Base-by-base conservation (phyloP, 2,329 filamentous ascomycete species). In the Phoma herbarum region DNA sequence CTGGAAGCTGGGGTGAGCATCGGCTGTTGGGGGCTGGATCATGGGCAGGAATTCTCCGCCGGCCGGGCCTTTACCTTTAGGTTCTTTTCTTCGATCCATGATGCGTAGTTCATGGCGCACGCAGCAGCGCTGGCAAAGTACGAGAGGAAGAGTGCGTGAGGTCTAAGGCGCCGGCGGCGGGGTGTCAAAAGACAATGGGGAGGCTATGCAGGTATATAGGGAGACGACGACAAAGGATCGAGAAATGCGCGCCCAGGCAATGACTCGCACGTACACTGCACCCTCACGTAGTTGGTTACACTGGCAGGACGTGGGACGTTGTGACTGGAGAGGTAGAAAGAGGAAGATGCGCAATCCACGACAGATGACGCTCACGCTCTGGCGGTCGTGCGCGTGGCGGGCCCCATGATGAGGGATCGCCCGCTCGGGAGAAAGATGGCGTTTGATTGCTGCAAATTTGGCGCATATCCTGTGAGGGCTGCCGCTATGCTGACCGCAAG, bases 71-170 rank as follows among this genome's bases (percentile, higher is more conserved):
- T 57, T 70, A 77, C 75, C 66, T 79, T 79, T 66, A 79, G 75
- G 57, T 78, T 79, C 62, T 78, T 77, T 70, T 79, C 78, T 70
- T 79, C 77, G 54, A 79, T 79, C 77, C 78, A 78, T 65, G 78
- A 78, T 63, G 77, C 68, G 71, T 79, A 79, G 60, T 79, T 79
- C 77, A 79, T 80, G 52, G 60, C 75, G 31, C 31, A n/a, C 65
- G 59, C 60, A 46, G 42, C 50, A 18, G 16, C 16, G 37, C 51
- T 26, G 50, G 46, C 33, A n/a, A n/a, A n/a, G n/a, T n/a, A n/a
- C n/a, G n/a, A n/a, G n/a, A n/a, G n/a, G n/a, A n/a, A n/a, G n/a
- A n/a, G n/a, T n/a, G n/a, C n/a, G n/a, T 28, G 49, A 51, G 44
- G 44, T 46, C 45, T 50, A 49, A 60, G 31, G 37, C 18, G 47